Evolutionary conservation across 2,329 filamentous ascomycete species (phyloP), one percentile per base, ranked within the genome.

Genomic region (Stromatinia cepivora): DNA sequence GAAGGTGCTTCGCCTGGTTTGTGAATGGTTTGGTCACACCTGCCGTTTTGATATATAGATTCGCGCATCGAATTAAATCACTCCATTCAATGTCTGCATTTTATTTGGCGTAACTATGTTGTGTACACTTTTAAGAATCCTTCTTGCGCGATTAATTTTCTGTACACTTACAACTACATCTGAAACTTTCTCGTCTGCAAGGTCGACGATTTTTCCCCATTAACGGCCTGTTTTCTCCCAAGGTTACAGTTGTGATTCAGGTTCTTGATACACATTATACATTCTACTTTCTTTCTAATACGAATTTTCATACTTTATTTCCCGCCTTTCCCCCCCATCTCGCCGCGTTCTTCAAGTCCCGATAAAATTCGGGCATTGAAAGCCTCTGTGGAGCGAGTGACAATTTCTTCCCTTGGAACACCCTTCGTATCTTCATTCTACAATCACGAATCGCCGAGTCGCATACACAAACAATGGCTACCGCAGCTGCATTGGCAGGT

Each of bases 381-480:
- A 36, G 6, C 28, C 28, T 25, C 10, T 36, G 11, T 11, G 15
- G 9, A 25, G 22, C 22, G 10, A 57, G 22, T 13, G 8, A 50
- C 20, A n/a, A 36, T 25, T 20, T 10, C 15, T 9, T n/a, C 13
- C 28, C 1, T 22, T 17, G 2, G 1, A 25, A 6, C 11, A 15
- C 17, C 39, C 22, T 62, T 10, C 28, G 0, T 9, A 36, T 48
- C 6, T 39, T 8, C n/a, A 39, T 20, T 56, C 15, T 22, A 56
- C 11, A 0, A 34, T 36, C 28, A 31, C 28, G 7, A 48, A 17
- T 34, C 36, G 1, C 1, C 42, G 17, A 48, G 11, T 1, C 11
- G 2, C 59, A 57, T 15, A 36, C 59, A 50, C 1, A 42, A 66
- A 66, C 1, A 53, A 67, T 62, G 66, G 45, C 66, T 3, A 67